Evolutionary conservation across 441 rosid species (phyloP), one percentile per base, ranked within the genome.

Genomic region (Populus hybrid): DNA sequence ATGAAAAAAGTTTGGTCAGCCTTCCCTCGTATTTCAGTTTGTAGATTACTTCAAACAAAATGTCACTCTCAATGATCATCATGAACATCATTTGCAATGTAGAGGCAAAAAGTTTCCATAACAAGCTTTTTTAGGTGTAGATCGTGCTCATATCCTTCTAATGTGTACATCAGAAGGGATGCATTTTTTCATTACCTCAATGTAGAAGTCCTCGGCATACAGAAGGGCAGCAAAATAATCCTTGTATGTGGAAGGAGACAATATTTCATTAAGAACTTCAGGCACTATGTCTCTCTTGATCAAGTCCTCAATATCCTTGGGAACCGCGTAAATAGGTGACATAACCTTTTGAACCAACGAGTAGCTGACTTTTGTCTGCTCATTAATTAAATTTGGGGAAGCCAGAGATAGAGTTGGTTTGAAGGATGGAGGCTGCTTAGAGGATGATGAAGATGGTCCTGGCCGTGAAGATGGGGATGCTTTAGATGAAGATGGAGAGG

Each of bases 181-280:
- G 0, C 61, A 53, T 53, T 6, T 53, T 4, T 4, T 20, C 67
- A 2, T 16, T 66, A 83, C 89, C 88, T 83, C 82, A n/a, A 75
- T 42, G 26, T 86, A 82, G 78, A 65, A 80, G 73, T 84, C 87
- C 76, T 83, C 89, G 0, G 88, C 84, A 80, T 82, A 83, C 12
- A 88, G 82, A 71, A 83, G 80, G 28, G 88, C 83, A 26, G 85
- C 79, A 75, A 86, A 84, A 70, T 74, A 78, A 28, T 86, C 87
- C 75, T 69, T 78, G 67, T 88, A 88, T 9, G 85, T 84, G 4
- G 80, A 80, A 11, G 81, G 71, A 75, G 80, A 73, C 65, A 83
- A 70, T 1, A 80, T 77, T 21, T 38, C 76, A 21, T 31, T 21
- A 28, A 87, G 82, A 78, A 85, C 75, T n/a, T 23, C 24, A 56